Conservation (phyloP, 345 rosid species). For the Laguncularia racemosa region DNA sequence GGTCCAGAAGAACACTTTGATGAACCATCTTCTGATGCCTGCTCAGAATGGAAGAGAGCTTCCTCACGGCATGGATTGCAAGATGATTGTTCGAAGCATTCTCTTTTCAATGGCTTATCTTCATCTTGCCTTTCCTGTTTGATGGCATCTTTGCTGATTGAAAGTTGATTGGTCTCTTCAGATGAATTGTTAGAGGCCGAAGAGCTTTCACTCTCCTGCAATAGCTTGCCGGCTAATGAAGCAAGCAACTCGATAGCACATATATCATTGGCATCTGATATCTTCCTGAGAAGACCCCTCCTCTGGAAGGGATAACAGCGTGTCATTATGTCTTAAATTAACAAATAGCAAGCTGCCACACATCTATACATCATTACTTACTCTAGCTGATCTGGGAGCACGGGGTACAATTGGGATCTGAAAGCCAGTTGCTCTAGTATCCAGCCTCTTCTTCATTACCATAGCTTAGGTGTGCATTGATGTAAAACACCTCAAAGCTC, state of each 20-base stretch:
- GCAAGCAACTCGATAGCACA: constrained; percentile 84
- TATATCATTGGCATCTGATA: constrained; percentile 34
- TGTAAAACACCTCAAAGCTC: constrained; percentile 20
- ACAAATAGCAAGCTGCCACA: constrained; percentile 12
- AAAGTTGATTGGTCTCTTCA: constrained; percentile 36
- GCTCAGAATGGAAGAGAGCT: constrained; percentile 13
- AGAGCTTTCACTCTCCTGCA: constrained; percentile 77
- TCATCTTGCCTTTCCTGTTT: constrained; percentile 32
- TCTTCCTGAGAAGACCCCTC: constrained; percentile 35
- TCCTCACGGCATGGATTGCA: constrained; percentile 19
- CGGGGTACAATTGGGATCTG: constrained; percentile 53
- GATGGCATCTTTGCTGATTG: constrained; percentile 23
- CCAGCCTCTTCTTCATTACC: constrained; percentile 72
- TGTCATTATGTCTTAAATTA: constrained; percentile 4
- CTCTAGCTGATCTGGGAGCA: constrained; percentile 87
- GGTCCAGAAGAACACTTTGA: constrained; percentile 7
- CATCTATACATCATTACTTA: constrained; percentile 16
- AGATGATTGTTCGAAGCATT: constrained; percentile 19
- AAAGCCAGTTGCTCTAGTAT: constrained; percentile 47
- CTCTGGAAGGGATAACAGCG: constrained; percentile 29
- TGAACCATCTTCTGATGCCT: constrained; percentile 5
- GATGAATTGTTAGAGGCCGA: constrained; percentile 69
- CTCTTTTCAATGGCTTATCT: constrained; percentile 30
- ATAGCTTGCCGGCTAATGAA: constrained; percentile 74
- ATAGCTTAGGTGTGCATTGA: constrained; percentile 44